Base-by-base conservation (phyloP, 2,329 filamentous ascomycete genomes). In the Penicillium sp. region DNA sequence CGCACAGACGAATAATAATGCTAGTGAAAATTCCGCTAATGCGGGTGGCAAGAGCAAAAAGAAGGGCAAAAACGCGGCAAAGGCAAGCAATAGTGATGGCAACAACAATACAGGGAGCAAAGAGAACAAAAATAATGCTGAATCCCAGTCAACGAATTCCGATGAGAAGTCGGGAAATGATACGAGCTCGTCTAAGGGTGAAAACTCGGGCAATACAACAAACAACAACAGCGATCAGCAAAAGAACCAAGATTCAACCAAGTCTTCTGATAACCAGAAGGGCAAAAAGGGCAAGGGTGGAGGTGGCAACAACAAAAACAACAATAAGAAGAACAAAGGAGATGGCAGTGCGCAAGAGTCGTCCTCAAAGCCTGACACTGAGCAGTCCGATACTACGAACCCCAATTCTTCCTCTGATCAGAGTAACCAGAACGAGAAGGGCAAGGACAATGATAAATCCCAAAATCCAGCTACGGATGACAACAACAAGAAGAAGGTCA, bases 401-500 rank as follows among this genome's bases (percentile, higher is more conserved):
- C 18, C 35, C 35, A 20, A 40, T 5, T 4, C 35, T 3, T 20
- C 38, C 20, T 9, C n/a, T n/a, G n/a, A 20, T 7, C 18, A 40
- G 24, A 5, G 46, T 14, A 24, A 53, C 40, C 30, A n/a, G 26
- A 14, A 5, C 20, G 33, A 47, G 35, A 38, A 45, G 8, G 7
- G 28, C 40, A 42, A 48, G 11, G 33, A 42, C 24, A 45, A 42
- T 16, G 23, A n/a, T 12, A 23, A 43, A 45, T 3, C 28, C 12
- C 26, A 38, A 18, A n/a, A 40, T 21, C 14, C 28, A 47, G 33
- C 14, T 20, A 26, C 42, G 26, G 30, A 35, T 35, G 8, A 30
- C 30, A 48, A 43, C 21, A 20, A 30, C 45, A 48, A 55, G 45
- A 48, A 55, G 9, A 30, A 48, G 26, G 52, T 53, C 7, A 21